Evolutionary conservation across 306 rosid genomes (phyloP), one percentile per base, ranked within the genome.

Genomic region (Styphnolobium japonicum): DNA sequence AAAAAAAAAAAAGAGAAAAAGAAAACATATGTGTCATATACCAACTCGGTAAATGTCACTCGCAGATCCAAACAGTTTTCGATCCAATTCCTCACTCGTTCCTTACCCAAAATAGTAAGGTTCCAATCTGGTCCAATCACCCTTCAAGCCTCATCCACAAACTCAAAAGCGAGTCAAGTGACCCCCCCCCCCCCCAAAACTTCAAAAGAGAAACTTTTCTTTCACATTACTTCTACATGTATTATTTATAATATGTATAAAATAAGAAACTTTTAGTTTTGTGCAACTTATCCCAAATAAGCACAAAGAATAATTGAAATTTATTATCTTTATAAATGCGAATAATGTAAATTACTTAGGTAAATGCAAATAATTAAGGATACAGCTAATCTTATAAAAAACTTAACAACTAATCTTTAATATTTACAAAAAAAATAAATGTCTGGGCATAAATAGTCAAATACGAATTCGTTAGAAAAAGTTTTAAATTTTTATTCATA

Each of bases 81-180:
- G 7, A 15, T 46, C 19, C 2, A 0, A 8, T 60, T 45, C 23
- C 12, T 0, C 21, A 3, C 15, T 2, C 2, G 25, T 36, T 34
- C n/a, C 9, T 37, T 43, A 2, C 71, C 51, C 37, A 31, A 76
- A 14, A 76, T 36, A 73, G 81, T 63, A 46, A 46, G 71, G 71
- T 46, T n/a, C n/a, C n/a, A 45, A 45, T 36, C 71, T 61, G 45
- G n/a, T n/a, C 49, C 71, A 75, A 48, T 75, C 57, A 57, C 18
- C 18, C 29, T 40, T 15, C 11, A 12, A 37, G 14, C 52, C 36
- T 36, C 14, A 31, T 0, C 45, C 56, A 8, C 10, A 40, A 25
- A n/a, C 31, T 60, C 21, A 4, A 42, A 42, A 15, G n/a, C 78
- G 42, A 14, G 23, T 11, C 57, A 39, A 27, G 42, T 37, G 51